Conservation (phyloP, 129 eudicot genomes). For the Helichrysum umbraculigerum region DNA sequence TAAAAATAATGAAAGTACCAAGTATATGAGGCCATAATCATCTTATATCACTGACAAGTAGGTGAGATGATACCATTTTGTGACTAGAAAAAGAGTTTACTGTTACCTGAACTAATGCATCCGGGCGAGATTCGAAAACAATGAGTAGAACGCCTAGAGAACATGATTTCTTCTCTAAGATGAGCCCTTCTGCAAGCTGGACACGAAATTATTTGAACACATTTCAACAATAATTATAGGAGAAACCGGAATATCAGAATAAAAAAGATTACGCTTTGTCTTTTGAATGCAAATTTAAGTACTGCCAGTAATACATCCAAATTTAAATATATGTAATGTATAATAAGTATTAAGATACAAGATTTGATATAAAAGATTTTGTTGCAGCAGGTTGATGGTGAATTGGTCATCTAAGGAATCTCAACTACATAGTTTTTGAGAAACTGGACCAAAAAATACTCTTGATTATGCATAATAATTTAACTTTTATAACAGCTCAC, state of each 20-base stretch:
- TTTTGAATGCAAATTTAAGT: constrained; percentile 1
- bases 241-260: constrained; percentile 14
- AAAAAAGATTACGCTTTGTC: constrained; percentile 1
- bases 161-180: constrained; percentile 75
- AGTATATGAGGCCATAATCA: neutral
- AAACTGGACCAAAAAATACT: neutral
- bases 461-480: constrained; percentile 4
- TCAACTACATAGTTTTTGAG: neutral
- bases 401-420: neutral
- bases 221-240: neutral
- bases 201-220: constrained; percentile 2
- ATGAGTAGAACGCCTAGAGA: constrained; percentile 89
- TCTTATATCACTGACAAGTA: constrained; percentile 5
- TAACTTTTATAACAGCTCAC: constrained; percentile 30
- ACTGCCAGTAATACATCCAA: constrained; percentile 4
- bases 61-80: neutral
- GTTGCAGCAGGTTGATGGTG: neutral
- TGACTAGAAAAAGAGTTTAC: constrained; percentile 6
- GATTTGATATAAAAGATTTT: constrained; percentile 5
- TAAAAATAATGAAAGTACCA: neutral
- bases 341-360: neutral
- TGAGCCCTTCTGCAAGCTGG: constrained; percentile 83
- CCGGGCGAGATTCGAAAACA: constrained; percentile 94
- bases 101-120: constrained; percentile 87
- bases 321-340: neutral